These are phyloP conservation scores for Scedosporium apiospermum DNA, from an alignment of 2,329 filamentous ascomycete species.

Conservation along the genomic window DNA sequence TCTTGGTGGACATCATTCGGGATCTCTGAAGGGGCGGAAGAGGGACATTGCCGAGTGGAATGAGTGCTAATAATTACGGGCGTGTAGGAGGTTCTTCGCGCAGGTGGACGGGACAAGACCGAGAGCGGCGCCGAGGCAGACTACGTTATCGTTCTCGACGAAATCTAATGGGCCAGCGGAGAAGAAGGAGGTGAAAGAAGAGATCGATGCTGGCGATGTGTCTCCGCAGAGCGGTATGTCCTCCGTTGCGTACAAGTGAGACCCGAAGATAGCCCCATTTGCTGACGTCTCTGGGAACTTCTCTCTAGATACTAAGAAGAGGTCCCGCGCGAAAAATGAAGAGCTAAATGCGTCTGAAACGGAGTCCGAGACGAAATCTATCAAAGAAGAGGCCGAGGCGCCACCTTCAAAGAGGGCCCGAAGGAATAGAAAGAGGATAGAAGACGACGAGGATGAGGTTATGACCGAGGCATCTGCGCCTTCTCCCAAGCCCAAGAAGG, in stretches of 20 bases:
- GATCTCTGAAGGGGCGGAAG: neutral
- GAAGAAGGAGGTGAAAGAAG: conserved; percentile 18
- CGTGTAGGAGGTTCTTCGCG: conserved; percentile 75
- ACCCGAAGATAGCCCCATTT: neutral
- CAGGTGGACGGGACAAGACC: conserved; percentile 46
- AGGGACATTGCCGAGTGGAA: neutral
- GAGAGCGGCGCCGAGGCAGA: conserved; percentile 56
- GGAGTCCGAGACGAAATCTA: conserved; percentile 22
- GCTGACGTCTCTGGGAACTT: neutral
- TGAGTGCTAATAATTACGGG: neutral
- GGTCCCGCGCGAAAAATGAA: conserved; percentile 11
- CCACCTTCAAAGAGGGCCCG: conserved; percentile 51
- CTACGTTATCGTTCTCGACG: conserved; percentile 67
- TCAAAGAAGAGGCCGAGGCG: conserved; percentile 46
- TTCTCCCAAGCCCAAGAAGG: conserved; percentile 10
- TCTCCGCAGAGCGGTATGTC: conserved; percentile 26
- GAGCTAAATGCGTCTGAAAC: conserved; percentile 19
- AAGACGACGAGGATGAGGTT: conserved; percentile 43
- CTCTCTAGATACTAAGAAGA: conserved; percentile 8
- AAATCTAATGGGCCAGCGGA: conserved; percentile 29
- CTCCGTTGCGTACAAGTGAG: neutral
- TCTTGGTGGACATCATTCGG: neutral
- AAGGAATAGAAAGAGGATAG: conserved; percentile 33
- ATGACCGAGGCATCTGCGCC: conserved; percentile 6
- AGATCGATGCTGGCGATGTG: conserved; percentile 10